Base-by-base conservation (phyloP, 2,329 filamentous ascomycete genomes). In the Aureobasidium leucospermi region DNA sequence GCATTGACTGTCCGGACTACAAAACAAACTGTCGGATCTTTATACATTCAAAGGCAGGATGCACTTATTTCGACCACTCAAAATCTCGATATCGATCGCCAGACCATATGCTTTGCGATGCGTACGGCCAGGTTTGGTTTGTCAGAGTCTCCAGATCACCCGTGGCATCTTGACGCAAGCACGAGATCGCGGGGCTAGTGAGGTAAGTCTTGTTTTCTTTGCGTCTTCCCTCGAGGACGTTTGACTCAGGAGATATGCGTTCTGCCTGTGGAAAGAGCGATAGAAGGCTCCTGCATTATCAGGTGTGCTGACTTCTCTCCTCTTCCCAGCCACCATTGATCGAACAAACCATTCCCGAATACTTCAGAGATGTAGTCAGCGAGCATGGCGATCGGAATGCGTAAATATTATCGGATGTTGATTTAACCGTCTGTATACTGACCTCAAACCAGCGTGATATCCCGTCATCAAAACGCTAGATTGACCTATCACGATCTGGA, bases 401-500 rank as follows among this genome's bases (percentile, higher is more conserved):
- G 80, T 85, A 65, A 67, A 79, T 68, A n/a, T 56, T 13, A 36
- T 15, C 8, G 4, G 53, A 46, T 49, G 15, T 41, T 29, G 28
- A 42, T 61, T 32, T 29, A 31, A 10, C 2, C 3, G 6, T 57
- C 4, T 8, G 32, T 2, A 29, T 10, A 16, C 46, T 32, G 51
- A 63, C 45, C 10, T 61, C 41, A 39, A 48, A 29, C 42, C 51
- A 83, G 81, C 9, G 80, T 85, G 28, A 76, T 86, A 57, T 84
- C 78, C 1, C 78, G 76, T 48, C 76, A 85, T 61, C 89, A 94
- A 67, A 82, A 81, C 47, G 75, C 74, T 2, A 79, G 77, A 1
- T 77, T 95, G 59, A 93, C 86, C 0, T 97, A 96, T 71, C 76
- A 84, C 52, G 79, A 79, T 6, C 83, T 99, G 9, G 89, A 97